phyloP scores from a whole-genome alignment of 2,329 filamentous ascomycete species.

The Botrytis pseudocinerea region DNA sequence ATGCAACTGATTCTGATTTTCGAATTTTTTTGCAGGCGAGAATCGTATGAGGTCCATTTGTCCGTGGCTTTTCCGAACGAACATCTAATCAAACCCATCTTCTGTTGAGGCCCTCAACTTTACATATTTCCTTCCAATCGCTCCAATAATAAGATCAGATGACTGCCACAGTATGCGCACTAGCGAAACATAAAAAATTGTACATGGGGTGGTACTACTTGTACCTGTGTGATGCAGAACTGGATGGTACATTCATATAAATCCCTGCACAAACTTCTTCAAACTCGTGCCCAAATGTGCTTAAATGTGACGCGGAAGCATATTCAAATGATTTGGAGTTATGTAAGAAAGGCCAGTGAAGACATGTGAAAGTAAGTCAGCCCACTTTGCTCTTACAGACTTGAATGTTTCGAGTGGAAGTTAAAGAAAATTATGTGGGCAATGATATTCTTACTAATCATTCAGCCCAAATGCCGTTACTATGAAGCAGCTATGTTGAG shows the following conservation, averaged over 20 bases:
- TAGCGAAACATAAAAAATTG: conserved; percentile 11
- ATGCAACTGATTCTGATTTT: conserved; percentile 14
- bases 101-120: conserved; percentile 15
- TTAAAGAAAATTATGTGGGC: background rate
- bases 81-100: conserved; percentile 19
- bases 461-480: background rate
- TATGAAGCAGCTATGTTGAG: background rate
- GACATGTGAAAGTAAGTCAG: conserved; percentile 22
- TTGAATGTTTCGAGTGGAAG: background rate
- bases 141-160: conserved; percentile 24
- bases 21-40: background rate
- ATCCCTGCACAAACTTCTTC: conserved; percentile 18
- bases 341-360: background rate
- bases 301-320: conserved; percentile 18
- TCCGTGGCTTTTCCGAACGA: background rate
- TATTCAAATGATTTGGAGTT: background rate
- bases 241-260: conserved; percentile 23
- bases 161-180: conserved; percentile 24
- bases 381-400: conserved; percentile 12
- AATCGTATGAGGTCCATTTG: conserved; percentile 14
- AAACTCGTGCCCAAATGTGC: conserved; percentile 17
- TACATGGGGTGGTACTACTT: background rate
- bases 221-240: conserved; percentile 11
- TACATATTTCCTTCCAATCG: background rate
- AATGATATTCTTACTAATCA: background rate